Percentiles rank a stretch among this genome's conserved stretches.
These are phyloP conservation scores for Cryptosporidium baileyi DNA, from an alignment of 169 alveolate species.

Conservation along the genomic window DNA sequence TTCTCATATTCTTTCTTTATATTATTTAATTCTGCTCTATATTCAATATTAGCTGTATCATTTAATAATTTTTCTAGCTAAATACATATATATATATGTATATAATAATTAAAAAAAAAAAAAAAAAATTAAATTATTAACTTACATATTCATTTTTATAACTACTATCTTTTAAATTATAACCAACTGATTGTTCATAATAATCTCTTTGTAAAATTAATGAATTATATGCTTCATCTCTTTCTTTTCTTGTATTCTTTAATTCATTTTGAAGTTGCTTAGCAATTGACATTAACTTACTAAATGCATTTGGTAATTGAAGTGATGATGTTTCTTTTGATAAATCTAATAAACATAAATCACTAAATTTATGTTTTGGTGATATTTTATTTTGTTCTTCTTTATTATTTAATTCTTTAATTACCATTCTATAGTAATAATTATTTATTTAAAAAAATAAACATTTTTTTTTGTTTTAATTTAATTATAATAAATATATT, in stretches of 20 bases:
- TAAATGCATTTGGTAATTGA: conserved; percentile 54
- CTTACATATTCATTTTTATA: conserved; percentile 30
- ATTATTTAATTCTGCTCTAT: conserved; percentile 51
- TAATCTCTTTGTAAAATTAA: conserved; percentile 53
- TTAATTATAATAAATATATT: too few species aligned
- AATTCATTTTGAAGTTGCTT: conserved; percentile 50
- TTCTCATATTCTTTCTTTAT: conserved; percentile 45
- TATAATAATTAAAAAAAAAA: too few species aligned
- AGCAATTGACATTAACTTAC: conserved; percentile 37
- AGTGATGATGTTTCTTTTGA: conserved; percentile 60
- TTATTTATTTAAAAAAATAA: background rate
- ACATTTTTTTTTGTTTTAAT: too few species aligned
- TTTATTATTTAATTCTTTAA: background rate
- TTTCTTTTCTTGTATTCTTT: conserved; percentile 16
- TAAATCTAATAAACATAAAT: conserved; percentile 31
- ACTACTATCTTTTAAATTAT: background rate
- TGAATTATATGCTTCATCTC: conserved; percentile 61
- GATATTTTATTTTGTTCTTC: background rate
- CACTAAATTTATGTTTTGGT: background rate
- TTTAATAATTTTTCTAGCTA: conserved; percentile 40
- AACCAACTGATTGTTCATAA: conserved; percentile 44
- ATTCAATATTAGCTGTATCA: conserved; percentile 37
- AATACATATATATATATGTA: too few species aligned
- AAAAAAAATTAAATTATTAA: too few species aligned
- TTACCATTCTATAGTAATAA: background rate